Percentiles rank a stretch among this genome's conserved stretches.
These are phyloP conservation scores for Epichloe coenophiala DNA, from an alignment of 2,329 filamentous ascomycete species.

Conservation along the genomic window DNA sequence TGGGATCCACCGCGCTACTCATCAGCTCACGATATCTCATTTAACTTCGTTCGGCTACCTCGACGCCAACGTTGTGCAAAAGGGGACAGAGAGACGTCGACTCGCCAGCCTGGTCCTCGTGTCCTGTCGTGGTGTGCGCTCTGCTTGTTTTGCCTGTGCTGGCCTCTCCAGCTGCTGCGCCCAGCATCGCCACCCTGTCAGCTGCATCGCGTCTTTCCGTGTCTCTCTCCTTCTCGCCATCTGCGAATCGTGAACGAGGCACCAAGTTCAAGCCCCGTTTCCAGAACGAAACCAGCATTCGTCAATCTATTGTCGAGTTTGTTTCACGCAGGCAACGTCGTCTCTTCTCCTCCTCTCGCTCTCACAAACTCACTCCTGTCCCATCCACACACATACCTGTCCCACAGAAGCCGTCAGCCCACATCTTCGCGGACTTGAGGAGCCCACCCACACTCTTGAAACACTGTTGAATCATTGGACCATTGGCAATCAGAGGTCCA, in stretches of 20 bases:
- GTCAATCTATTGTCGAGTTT: neutral
- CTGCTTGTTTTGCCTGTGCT: neutral
- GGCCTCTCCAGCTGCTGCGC: neutral
- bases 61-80: constrained; percentile 4
- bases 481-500: neutral
- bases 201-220: neutral
- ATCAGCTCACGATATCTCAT: constrained; percentile 1
- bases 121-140: neutral
- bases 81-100: neutral
- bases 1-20: constrained; percentile 3
- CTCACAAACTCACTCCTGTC: too few species aligned
- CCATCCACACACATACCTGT: neutral
- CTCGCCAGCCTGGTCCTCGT: neutral
- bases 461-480: constrained; percentile 1
- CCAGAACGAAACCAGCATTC: neutral
- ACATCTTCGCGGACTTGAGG: neutral
- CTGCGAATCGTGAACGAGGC: too few species aligned
- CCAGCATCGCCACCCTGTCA: neutral
- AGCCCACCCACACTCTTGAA: neutral
- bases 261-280: too few species aligned
- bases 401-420: neutral
- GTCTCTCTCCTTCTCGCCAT: too few species aligned
- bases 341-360: neutral
- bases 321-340: neutral
- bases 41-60: constrained; percentile 2